These are phyloP conservation scores for Globisporangium parvum DNA, from an alignment of 352 stramenopile genomes.

Conservation along the genomic window DNA sequence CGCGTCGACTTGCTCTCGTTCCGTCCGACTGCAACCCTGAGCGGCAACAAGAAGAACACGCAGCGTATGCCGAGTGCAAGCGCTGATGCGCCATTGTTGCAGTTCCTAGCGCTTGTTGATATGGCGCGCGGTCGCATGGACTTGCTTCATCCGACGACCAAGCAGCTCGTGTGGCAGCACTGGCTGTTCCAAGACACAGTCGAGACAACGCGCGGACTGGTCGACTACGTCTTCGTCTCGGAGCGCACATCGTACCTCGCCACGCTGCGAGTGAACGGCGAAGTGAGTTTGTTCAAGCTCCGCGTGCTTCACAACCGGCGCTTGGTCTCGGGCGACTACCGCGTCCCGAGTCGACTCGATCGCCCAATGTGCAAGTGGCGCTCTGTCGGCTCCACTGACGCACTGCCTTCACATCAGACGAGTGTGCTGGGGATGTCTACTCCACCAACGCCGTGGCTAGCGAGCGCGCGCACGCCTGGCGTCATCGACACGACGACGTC, in stretches of 20 bases:
- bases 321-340: conserved; percentile 12
- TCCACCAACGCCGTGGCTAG: neutral
- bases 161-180: conserved; percentile 16
- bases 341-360: conserved; percentile 2
- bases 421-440: neutral
- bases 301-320: conserved; percentile 15
- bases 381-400: neutral
- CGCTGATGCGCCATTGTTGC: neutral
- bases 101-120: conserved; percentile 10
- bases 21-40: conserved; percentile 3
- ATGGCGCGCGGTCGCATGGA: conserved; percentile 1
- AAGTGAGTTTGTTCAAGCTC: conserved; percentile 14
- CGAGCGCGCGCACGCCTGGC: neutral
- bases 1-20: conserved; percentile 12
- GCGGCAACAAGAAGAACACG: conserved; percentile 6
- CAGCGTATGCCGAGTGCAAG: neutral
- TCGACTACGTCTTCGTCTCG: conserved; percentile 15
- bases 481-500: neutral
- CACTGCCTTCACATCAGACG: no score
- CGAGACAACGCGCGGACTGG: neutral
- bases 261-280: conserved; percentile 1
- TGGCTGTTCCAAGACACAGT: neutral
- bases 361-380: neutral
- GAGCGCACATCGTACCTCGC: conserved; percentile 12
- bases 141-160: conserved; percentile 9